phyloP scores from a whole-genome alignment of 257 asterid genomes.

The Solanum acaule region DNA sequence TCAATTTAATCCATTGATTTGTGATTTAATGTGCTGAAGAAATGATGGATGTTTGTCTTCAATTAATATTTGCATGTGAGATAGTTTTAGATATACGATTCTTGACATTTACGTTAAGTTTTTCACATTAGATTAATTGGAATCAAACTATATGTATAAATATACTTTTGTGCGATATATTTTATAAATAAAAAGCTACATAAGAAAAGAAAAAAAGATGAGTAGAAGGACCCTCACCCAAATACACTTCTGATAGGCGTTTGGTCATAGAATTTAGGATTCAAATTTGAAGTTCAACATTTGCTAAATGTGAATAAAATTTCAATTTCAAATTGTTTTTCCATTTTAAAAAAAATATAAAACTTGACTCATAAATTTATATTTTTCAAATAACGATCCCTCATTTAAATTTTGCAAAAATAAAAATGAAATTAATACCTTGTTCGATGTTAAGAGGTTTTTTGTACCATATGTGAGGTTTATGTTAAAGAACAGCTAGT shows the following conservation, averaged over 20 bases:
- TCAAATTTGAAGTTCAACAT: background rate
- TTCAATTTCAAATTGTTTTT: background rate
- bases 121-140: background rate
- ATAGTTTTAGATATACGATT: background rate
- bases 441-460: background rate
- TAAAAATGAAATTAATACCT: no score
- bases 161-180: background rate
- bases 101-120: background rate
- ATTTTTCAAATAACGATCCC: background rate
- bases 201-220: background rate
- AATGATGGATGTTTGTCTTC: background rate
- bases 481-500: background rate
- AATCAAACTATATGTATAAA: background rate
- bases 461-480: background rate
- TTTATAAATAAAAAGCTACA: background rate
- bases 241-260: background rate
- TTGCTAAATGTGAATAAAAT: no score
- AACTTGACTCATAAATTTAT: background rate
- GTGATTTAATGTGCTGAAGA: background rate
- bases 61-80: background rate
- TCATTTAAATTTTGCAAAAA: background rate
- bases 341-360: no score
- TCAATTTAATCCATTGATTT: background rate
- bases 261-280: background rate
- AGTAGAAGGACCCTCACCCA: background rate